Percentiles rank a stretch among this genome's conserved stretches.
These are phyloP conservation scores for Boletus coccyginus DNA, from an alignment of 768 basidiomycete genomes.

Conservation along the genomic window DNA sequence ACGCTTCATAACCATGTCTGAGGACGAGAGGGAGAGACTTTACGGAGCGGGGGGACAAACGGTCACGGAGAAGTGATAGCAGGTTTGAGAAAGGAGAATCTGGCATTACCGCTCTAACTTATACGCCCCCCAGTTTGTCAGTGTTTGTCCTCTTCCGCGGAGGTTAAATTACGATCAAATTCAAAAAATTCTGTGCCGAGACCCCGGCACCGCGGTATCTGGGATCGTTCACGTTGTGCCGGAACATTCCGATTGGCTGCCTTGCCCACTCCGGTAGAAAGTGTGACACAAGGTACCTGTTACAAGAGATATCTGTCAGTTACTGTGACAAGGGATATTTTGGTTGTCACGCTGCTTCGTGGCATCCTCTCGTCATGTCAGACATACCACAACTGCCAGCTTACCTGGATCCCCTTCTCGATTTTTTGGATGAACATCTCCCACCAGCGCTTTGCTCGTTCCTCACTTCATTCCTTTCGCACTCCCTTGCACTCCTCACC, in stretches of 20 bases:
- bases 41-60: slow-evolving; percentile 1
- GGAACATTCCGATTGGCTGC: slow-evolving; percentile 29
- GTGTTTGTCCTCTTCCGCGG: slow-evolving; percentile 29
- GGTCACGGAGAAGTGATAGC: slow-evolving; percentile 7
- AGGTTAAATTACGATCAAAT: slow-evolving; percentile 16
- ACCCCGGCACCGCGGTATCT: slow-evolving; percentile 8
- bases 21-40: slow-evolving; percentile 9
- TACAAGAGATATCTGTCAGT: slow-evolving; percentile 11
- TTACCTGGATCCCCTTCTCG: slow-evolving; percentile 52
- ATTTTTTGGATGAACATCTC: slow-evolving; percentile 51
- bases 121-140: slow-evolving; percentile 26
- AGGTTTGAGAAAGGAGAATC: slow-evolving; percentile 26
- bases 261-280: slow-evolving; percentile 5
- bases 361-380: slow-evolving; percentile 23
- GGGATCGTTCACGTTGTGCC: slow-evolving; percentile 8
- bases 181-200: slow-evolving; percentile 15
- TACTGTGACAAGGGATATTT: slow-evolving; percentile 15
- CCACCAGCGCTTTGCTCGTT: slow-evolving; percentile 56
- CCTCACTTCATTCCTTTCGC: slow-evolving; percentile 48
- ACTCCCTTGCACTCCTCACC: slow-evolving; percentile 48
- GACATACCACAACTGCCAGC: slow-evolving; percentile 39
- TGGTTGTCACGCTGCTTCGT: slow-evolving; percentile 20
- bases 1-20: slow-evolving; percentile 68
- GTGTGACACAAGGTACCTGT: slow-evolving; percentile 14
- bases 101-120: slow-evolving; percentile 30